Evolutionary conservation across 2,329 filamentous ascomycete species (phyloP).

Genomic region (Ophiostoma tasmaniense): DNA sequence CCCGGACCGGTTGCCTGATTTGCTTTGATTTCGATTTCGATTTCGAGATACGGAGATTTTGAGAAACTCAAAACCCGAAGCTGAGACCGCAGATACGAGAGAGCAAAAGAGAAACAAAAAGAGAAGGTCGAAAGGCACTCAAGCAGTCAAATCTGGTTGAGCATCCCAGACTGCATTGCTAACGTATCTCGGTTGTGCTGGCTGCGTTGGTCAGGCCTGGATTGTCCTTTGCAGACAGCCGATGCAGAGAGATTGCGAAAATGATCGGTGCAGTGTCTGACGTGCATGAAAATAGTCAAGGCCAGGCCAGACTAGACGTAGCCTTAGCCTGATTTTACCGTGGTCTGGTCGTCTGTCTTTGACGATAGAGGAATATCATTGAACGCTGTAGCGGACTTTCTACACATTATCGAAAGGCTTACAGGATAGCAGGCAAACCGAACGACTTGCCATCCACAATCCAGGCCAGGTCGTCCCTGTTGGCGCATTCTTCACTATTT

Average conservation of each 20-base stretch:
- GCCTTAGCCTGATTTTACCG: neutral
- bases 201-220: neutral
- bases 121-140: neutral
- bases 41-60: neutral
- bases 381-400: neutral
- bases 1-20: conserved; percentile 9
- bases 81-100: neutral
- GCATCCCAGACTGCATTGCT: neutral
- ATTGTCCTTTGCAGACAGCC: conserved; percentile 8
- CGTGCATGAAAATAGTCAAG: neutral
- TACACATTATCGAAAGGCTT: neutral
- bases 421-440: neutral
- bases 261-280: conserved; percentile 5
- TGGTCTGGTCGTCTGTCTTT: neutral
- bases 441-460: neutral
- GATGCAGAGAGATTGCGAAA: neutral
- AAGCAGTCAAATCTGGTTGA: neutral
- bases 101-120: neutral
- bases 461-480: neutral
- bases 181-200: neutral
- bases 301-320: neutral
- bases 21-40: neutral
- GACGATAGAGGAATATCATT: neutral
- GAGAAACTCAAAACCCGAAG: neutral
- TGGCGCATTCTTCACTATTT: neutral